These are phyloP conservation scores for Trametes cinnabarina DNA, from an alignment of 768 basidiomycete genomes.

Conservation along the genomic window DNA sequence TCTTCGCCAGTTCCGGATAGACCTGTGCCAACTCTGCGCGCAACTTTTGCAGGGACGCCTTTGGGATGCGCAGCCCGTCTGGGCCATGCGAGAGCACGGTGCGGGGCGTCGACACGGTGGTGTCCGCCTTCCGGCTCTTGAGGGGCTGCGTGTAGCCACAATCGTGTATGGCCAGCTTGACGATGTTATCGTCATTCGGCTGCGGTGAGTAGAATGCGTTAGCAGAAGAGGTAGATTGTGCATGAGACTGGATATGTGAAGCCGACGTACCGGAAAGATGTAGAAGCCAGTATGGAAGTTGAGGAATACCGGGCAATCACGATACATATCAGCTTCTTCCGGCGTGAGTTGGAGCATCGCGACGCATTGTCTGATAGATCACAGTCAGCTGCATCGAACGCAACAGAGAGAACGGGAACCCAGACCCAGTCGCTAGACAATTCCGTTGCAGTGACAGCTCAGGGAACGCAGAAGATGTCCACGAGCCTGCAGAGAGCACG, in stretches of 20 bases:
- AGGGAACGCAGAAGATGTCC: slow-evolving; percentile 82
- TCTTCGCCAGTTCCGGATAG: slow-evolving; percentile 76
- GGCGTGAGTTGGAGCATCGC: slow-evolving; percentile 71
- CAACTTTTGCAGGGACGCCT: slow-evolving; percentile 45
- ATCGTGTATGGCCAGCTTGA: slow-evolving; percentile 79
- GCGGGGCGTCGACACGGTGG: slow-evolving; percentile 68
- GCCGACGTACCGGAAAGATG: slow-evolving; percentile 68
- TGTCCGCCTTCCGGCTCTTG: slow-evolving; percentile 26
- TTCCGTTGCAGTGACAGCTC: slow-evolving; percentile 46
- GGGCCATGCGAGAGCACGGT: slow-evolving; percentile 60
- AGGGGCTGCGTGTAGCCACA: slow-evolving; percentile 61
- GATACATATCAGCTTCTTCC: slow-evolving; percentile 66
- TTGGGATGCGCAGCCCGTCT: slow-evolving; percentile 67
- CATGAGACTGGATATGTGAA: neutral
- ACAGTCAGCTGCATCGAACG: too few relatives aligned
- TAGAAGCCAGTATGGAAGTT: slow-evolving; percentile 78
- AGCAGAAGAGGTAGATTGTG: neutral
- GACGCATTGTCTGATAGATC: slow-evolving; percentile 64
- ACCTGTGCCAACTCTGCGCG: slow-evolving; percentile 51
- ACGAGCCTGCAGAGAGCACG: slow-evolving; percentile 74
- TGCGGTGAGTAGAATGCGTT: slow-evolving; percentile 24
- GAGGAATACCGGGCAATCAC: slow-evolving; percentile 63
- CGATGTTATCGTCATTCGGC: slow-evolving; percentile 65
- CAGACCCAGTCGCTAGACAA: slow-evolving; percentile 81
- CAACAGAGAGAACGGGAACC: too few relatives aligned